Conservation (phyloP, 2,329 filamentous ascomycete species). For the Pseudonectria foliicola region DNA sequence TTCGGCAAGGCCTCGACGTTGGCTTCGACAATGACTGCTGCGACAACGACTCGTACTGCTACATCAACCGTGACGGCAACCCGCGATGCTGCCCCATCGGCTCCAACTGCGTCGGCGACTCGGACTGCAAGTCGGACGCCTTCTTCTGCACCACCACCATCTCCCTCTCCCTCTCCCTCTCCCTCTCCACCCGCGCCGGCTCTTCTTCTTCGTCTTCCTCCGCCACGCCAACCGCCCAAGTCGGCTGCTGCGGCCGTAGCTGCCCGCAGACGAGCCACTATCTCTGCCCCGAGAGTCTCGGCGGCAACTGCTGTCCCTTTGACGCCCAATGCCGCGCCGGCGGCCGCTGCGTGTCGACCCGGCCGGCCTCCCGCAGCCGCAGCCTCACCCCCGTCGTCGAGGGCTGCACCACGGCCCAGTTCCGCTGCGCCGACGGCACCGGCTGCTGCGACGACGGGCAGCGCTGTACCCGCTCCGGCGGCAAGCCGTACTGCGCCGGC, state of each 20-base stretch:
- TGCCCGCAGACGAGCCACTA: constrained; percentile 37
- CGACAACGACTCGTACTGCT: constrained; percentile 38
- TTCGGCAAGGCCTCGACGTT: constrained; percentile 40
- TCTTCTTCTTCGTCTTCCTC: too few relatives aligned
- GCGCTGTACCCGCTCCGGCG: constrained; percentile 33
- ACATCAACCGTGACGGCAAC: constrained; percentile 27
- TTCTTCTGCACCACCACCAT: constrained; percentile 28
- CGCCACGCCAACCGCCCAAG: constrained; percentile 19
- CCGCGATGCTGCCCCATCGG: constrained; percentile 37
- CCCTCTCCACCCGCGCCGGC: constrained; percentile 9
- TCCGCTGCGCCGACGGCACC: constrained; percentile 36
- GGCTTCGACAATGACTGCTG: constrained; percentile 34
- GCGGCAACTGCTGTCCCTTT: constrained; percentile 44
- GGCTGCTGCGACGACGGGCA: constrained; percentile 44
- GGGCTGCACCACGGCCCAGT: constrained; percentile 40
- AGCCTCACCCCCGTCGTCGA: constrained; percentile 29
- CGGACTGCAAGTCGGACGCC: constrained; percentile 25
- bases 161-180: constrained; percentile 19
- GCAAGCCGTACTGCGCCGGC: constrained; percentile 33
- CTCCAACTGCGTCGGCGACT: constrained; percentile 32
- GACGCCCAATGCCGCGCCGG: constrained; percentile 34
- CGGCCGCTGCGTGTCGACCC: constrained; percentile 29
- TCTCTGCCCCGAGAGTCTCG: constrained; percentile 35
- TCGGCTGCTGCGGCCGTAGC: constrained; percentile 32
- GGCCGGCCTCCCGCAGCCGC: constrained; percentile 15